phyloP scores from a whole-genome alignment of 495 filamentous ascomycete species.

The Alectoria sarmentosa region DNA sequence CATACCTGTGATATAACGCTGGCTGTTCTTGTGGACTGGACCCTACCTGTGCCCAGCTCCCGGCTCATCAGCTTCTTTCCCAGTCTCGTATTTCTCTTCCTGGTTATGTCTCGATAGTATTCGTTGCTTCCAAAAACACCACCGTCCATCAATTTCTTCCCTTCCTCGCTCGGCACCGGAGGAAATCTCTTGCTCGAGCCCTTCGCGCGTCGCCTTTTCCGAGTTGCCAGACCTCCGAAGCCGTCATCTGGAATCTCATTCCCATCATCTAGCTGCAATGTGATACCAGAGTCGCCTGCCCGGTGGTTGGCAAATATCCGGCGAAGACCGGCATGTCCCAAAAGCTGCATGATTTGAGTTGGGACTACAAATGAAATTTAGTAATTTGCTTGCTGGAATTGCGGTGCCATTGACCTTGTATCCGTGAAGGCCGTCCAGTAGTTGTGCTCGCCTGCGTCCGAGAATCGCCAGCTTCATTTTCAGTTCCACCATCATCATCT shows the following conservation, averaged over 20 bases:
- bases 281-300: conserved; percentile 29
- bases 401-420: conserved; percentile 21
- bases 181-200: conserved; percentile 50
- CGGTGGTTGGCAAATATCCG: conserved; percentile 31
- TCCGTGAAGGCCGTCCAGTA: conserved; percentile 7
- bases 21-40: conserved; percentile 48
- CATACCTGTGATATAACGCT: conserved; percentile 60
- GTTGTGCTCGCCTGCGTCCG: conserved; percentile 5
- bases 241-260: conserved; percentile 32
- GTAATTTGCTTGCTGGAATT: neutral
- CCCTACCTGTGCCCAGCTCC: conserved; percentile 61
- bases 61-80: conserved; percentile 66
- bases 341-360: conserved; percentile 35
- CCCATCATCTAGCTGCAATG: conserved; percentile 31
- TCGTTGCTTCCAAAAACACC: conserved; percentile 67
- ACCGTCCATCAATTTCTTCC: conserved; percentile 67
- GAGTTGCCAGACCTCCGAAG: conserved; percentile 20
- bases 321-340: conserved; percentile 34
- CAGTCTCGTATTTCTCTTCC: conserved; percentile 52
- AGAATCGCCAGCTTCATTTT: conserved; percentile 32
- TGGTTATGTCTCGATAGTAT: conserved; percentile 41
- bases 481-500: conserved; percentile 33
- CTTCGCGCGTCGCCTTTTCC: conserved; percentile 31
- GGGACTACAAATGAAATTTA: conserved; percentile 14
- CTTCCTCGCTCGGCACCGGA: conserved; percentile 69